Evolutionary conservation across 2,329 filamentous ascomycete species (phyloP).

Genomic region (Aspergillaceae sp.): DNA sequence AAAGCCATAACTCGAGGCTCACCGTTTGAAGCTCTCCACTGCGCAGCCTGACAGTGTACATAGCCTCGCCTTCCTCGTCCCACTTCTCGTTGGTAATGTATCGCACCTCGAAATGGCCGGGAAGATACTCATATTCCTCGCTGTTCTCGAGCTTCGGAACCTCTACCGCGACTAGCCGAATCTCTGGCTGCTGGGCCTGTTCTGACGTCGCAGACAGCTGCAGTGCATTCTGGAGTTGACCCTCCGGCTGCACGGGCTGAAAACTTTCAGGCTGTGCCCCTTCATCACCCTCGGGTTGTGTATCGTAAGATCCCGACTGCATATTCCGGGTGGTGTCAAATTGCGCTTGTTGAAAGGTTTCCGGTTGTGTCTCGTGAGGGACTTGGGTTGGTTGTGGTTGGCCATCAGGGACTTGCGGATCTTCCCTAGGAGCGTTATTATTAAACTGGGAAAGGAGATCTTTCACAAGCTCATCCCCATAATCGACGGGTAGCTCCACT

Average conservation of each 20-base stretch:
- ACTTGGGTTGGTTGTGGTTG: neutral
- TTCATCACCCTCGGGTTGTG: neutral
- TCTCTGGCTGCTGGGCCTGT: neutral
- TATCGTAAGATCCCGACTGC: no score
- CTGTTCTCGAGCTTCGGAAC: constrained; percentile 23
- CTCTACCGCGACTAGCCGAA: constrained; percentile 17
- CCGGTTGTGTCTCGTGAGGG: neutral
- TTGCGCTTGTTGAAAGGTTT: no score
- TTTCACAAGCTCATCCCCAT: constrained; percentile 10
- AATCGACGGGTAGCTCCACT: neutral
- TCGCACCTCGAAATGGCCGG: constrained; percentile 29
- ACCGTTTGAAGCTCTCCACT: constrained; percentile 31
- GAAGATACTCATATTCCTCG: constrained; percentile 31
- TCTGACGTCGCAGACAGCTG: neutral
- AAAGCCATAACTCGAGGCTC: constrained; percentile 7
- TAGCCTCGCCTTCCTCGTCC: constrained; percentile 11
- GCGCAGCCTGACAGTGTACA: constrained; percentile 25
- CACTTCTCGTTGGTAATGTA: constrained; percentile 23
- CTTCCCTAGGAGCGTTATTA: neutral
- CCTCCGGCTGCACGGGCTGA: neutral
- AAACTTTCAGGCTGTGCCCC: neutral
- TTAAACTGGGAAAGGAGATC: constrained; percentile 13
- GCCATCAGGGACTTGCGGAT: neutral
- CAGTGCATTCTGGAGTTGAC: neutral
- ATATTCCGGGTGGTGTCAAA: no score